Evolutionary conservation across 2,329 filamentous ascomycete genomes (phyloP), one percentile per base, ranked within the genome.

Genomic region (Colletotrichum lentis): DNA sequence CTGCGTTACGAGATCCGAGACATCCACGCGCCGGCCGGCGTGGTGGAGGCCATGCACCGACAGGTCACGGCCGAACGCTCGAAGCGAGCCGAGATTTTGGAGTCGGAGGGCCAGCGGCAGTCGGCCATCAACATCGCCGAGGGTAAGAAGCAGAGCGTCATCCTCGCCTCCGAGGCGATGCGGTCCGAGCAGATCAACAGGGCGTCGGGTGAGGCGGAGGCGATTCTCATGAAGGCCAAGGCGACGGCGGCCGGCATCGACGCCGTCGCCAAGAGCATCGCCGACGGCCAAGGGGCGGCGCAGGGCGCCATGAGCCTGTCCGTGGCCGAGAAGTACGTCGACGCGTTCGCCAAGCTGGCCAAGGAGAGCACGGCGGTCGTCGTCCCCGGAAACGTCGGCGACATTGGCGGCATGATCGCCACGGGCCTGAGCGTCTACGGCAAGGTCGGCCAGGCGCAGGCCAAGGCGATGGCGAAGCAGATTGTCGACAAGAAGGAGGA

Each of bases 121-220:
- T 95, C 91, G 75, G 96, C 96, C 46, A 99, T 99, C 86, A 99
- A 99, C 80, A 97, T 99, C 73, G 96, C 96, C 64, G 96, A 99
- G 84, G 96, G 96, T 79, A 89, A 91, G 80, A 99, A 99, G 84
- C 96, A 98, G 85, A 94, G 90, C 73, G 95, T 97, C 24, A 99
- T 99, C 73, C 85, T 99, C 27, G 96, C 96, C 0, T 97, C 94
- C 10, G 96, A 99, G 81, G 96, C 96, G 18, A 76, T 97, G 80
- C 89, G 90, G 73, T 88, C 92, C 18, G 95, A 99, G 83, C 88
- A 96, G 78, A 96, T 99, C 84, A 99, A 99, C 81, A 87, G 89
- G 77, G 96, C 96, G 11, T 87, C 86, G 75, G 96, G 96, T 87
- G 96, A 99, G 82, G 92, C 96, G 11, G 92, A 98, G 80, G 96